phyloP scores from a whole-genome alignment of 768 basidiomycete genomes.

The Collybia sordida region DNA sequence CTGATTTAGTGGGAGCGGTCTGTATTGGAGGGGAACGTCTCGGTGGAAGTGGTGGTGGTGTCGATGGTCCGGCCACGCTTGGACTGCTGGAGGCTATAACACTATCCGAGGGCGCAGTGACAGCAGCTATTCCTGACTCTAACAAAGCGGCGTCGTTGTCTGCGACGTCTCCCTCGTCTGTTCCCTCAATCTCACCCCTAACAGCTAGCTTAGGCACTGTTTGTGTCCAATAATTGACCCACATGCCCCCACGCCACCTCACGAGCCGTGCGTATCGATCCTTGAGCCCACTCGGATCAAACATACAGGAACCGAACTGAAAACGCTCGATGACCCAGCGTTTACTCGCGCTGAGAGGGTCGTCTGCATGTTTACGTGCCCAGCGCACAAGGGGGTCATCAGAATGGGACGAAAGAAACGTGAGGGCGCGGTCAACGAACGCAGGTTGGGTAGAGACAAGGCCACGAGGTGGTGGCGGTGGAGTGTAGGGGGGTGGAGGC shows the following conservation, averaged over 20 bases:
- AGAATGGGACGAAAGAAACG: slow-evolving; percentile 37
- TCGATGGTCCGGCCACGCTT: not conserved
- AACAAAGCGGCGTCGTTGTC: slow-evolving; percentile 17
- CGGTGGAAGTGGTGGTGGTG: not conserved
- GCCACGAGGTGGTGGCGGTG: slow-evolving; percentile 10
- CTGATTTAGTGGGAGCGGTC: slow-evolving; percentile 12
- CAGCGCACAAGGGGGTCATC: slow-evolving; percentile 47
- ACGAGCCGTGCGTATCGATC: slow-evolving; percentile 49
- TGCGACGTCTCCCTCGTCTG: slow-evolving; percentile 5
- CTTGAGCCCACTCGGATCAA: slow-evolving; percentile 50
- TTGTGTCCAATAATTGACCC: slow-evolving; percentile 65
- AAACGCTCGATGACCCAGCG: slow-evolving; percentile 55
- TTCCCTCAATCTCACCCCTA: slow-evolving; percentile 4
- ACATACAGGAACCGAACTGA: slow-evolving; percentile 60
- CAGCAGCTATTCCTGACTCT: slow-evolving; percentile 19
- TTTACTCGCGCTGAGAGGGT: slow-evolving; percentile 46
- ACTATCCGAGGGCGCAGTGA: not conserved
- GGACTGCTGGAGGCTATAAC: not conserved
- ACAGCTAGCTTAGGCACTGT: slow-evolving; percentile 27
- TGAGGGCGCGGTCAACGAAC: slow-evolving; percentile 32
- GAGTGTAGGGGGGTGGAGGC: slow-evolving; percentile 9
- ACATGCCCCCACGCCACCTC: slow-evolving; percentile 48
- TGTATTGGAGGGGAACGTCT: slow-evolving; percentile 6
- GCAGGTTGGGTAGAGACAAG: slow-evolving; percentile 16
- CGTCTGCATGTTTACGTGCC: slow-evolving; percentile 52